phyloP scores from a whole-genome alignment of 208 protist species.

The Trypanosoma vivax region DNA sequence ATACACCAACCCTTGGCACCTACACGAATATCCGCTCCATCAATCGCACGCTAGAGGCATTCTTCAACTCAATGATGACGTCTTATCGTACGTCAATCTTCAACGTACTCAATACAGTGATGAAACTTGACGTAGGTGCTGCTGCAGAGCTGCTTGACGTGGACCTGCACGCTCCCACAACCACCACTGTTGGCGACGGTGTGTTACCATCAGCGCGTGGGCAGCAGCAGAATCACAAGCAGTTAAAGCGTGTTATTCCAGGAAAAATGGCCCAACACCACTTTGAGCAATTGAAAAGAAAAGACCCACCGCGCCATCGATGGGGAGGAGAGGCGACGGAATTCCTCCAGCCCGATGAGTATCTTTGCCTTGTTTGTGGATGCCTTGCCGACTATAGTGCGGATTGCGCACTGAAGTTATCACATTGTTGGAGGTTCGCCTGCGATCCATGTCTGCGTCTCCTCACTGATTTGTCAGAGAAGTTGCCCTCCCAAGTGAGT shows the following conservation, averaged over 20 bases:
- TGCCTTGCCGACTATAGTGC: neutral
- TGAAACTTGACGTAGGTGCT: slow-evolving; percentile 31
- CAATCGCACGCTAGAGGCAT: slow-evolving; percentile 53
- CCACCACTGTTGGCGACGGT: neutral
- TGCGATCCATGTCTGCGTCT: neutral
- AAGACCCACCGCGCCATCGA: neutral
- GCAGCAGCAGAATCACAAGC: neutral
- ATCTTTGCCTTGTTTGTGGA: neutral
- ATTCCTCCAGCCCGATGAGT: no score
- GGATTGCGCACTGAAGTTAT: neutral
- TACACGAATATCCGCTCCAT: slow-evolving; percentile 38
- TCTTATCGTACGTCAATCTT: slow-evolving; percentile 69
- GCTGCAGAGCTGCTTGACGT: slow-evolving; percentile 4
- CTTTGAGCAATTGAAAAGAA: slow-evolving; percentile 6
- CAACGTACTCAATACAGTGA: slow-evolving; percentile 70
- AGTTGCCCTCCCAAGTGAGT: neutral
- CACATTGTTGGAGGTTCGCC: neutral
- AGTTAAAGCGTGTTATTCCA: slow-evolving; percentile 19
- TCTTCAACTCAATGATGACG: slow-evolving; percentile 40
- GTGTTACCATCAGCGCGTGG: neutral
- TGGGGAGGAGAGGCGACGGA: no score
- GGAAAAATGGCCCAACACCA: slow-evolving; percentile 26
- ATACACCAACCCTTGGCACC: slow-evolving; percentile 53
- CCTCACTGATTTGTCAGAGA: neutral
- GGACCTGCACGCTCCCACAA: slow-evolving; percentile 1